A percentile compares a stretch with the other conserved stretches of the same genome.
Evolutionary conservation across 2,329 filamentous ascomycete species (phyloP).

Genomic region (Trichophyton verrucosum): DNA sequence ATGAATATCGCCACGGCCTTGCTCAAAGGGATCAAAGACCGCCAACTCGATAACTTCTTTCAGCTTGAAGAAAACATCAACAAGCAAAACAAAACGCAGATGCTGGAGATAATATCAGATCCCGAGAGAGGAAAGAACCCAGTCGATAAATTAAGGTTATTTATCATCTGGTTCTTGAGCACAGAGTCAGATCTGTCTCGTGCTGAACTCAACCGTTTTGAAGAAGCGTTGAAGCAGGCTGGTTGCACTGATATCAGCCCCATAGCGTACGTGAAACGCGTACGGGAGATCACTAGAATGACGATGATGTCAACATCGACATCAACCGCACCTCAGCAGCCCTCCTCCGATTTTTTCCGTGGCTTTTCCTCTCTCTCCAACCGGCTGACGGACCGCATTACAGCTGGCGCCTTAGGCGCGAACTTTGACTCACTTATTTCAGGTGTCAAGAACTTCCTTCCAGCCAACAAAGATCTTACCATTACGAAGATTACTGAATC

Average conservation of each 20-base stretch:
- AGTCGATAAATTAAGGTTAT: conserved; percentile 79
- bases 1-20: conserved; percentile 91
- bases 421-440: conserved; percentile 93
- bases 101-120: conserved; percentile 76
- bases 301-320: conserved; percentile 85
- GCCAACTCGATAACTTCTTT: conserved; percentile 91
- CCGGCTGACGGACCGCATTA: conserved; percentile 83
- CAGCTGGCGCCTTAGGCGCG: conserved; percentile 71
- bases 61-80: conserved; percentile 86
- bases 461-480: conserved; percentile 86
- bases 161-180: conserved; percentile 94
- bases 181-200: conserved; percentile 79
- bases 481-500: conserved; percentile 97
- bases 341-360: conserved; percentile 63
- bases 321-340: conserved; percentile 48
- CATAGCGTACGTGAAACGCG: conserved; percentile 75
- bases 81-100: conserved; percentile 80
- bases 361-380: conserved; percentile 87
- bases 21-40: conserved; percentile 75
- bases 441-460: conserved; percentile 96
- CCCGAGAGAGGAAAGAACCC: conserved; percentile 69
- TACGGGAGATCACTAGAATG: conserved; percentile 92
- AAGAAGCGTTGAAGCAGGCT: conserved; percentile 63
- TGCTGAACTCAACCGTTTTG: conserved; percentile 72
- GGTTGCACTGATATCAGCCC: conserved; percentile 62